Evolutionary conservation across 1,284 basidiomycete species (phyloP).

Genomic region (Anthracocystis panici-leucophaei): DNA sequence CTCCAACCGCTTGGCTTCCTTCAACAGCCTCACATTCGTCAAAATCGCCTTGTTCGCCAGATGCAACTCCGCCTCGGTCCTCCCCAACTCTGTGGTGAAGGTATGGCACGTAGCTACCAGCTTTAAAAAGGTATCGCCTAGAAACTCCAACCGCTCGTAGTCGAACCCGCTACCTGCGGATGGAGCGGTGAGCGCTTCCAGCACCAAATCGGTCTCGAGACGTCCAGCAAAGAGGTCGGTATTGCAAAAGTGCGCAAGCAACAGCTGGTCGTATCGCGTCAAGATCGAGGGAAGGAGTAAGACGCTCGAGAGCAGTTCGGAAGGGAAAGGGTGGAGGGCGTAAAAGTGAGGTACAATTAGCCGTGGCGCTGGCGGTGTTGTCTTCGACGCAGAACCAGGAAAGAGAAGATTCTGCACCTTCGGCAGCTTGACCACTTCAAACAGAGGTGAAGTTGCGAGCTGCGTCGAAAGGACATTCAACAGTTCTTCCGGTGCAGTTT

Average conservation of each 20-base stretch:
- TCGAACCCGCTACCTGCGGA: constrained; percentile 19
- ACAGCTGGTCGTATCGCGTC: constrained; percentile 38
- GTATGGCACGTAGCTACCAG: constrained; percentile 45
- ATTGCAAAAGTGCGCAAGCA: constrained; percentile 37
- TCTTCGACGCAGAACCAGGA: not conserved
- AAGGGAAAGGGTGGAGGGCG: constrained; percentile 21
- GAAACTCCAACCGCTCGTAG: constrained; percentile 56
- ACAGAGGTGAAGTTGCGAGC: constrained; percentile 12
- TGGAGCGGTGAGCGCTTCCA: constrained; percentile 45
- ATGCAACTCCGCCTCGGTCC: constrained; percentile 49
- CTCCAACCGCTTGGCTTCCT: constrained; percentile 25
- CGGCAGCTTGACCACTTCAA: constrained; percentile 18
- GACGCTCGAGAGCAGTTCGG: constrained; percentile 2
- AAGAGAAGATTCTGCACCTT: constrained; percentile 21
- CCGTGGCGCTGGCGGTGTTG: not conserved
- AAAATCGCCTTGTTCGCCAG: constrained; percentile 45
- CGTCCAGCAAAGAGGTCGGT: constrained; percentile 12
- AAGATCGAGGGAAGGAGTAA: constrained; percentile 54
- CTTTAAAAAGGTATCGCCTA: constrained; percentile 58
- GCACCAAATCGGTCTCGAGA: constrained; percentile 21
- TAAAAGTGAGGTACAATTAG: constrained; percentile 30
- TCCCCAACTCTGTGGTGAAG: constrained; percentile 33
- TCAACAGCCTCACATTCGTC: constrained; percentile 44
- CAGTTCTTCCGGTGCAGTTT: not conserved
- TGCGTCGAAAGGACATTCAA: not conserved